A percentile compares a stretch with the other conserved stretches of the same genome.
Conservation (phyloP, 257 asterid genomes). For the Rubia yunnanensis region DNA sequence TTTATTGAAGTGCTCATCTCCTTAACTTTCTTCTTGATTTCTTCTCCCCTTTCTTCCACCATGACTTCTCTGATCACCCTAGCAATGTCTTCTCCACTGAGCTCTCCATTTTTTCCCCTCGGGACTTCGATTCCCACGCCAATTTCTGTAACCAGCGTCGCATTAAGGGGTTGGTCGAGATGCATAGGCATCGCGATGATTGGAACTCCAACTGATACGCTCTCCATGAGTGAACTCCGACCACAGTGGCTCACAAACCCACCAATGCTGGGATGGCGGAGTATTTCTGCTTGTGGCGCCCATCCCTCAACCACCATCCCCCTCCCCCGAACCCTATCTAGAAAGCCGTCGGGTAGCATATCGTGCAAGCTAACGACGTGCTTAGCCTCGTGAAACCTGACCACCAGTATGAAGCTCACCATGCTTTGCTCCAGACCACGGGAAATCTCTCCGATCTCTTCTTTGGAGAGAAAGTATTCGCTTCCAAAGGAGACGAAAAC, state of each 20-base stretch:
- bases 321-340: background rate
- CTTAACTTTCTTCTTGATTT: background rate
- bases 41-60: background rate
- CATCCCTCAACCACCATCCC: background rate
- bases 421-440: slow-evolving; percentile 11
- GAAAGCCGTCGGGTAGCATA: background rate
- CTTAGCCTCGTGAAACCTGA: slow-evolving; percentile 3
- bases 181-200: slow-evolving; percentile 8
- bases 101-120: background rate
- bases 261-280: background rate
- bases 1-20: slow-evolving; percentile 1
- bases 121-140: slow-evolving; percentile 3
- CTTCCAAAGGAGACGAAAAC: slow-evolving; percentile 15
- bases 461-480: slow-evolving; percentile 4
- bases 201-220: slow-evolving; percentile 3
- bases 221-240: slow-evolving; percentile 5
- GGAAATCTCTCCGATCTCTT: slow-evolving; percentile 10
- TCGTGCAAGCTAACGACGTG: background rate
- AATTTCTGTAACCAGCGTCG: background rate
- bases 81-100: background rate
- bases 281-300: slow-evolving; percentile 4
- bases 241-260: slow-evolving; percentile 11
- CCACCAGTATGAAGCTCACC: slow-evolving; percentile 11
- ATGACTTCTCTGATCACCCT: slow-evolving; percentile 5
- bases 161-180: slow-evolving; percentile 6